Evolutionary conservation across 306 rosid species (phyloP).

Genomic region (Crotalaria pallida): DNA sequence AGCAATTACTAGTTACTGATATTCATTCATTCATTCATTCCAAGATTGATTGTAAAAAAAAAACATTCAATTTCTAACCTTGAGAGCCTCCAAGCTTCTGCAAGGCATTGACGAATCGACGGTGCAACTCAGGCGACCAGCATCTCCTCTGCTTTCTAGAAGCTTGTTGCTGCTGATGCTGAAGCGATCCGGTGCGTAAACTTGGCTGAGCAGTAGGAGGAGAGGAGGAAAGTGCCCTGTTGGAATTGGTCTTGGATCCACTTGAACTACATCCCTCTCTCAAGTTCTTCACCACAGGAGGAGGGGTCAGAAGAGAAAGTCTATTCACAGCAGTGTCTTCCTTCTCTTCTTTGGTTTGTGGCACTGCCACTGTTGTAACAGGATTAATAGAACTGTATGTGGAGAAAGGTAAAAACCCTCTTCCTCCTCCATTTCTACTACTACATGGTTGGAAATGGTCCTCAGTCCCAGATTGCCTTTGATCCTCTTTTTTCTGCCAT

Average conservation of each 20-base stretch:
- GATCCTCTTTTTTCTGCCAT: constrained; percentile 51
- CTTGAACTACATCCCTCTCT: constrained; percentile 56
- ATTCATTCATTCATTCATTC: too few species aligned
- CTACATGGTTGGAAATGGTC: constrained; percentile 48
- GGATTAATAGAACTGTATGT: constrained; percentile 45
- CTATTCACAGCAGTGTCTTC: constrained; percentile 51
- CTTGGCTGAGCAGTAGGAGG: constrained; percentile 40
- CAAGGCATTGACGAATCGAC: constrained; percentile 78
- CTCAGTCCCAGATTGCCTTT: constrained; percentile 31
- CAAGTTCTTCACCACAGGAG: constrained; percentile 44
- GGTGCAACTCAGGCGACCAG: constrained; percentile 95
- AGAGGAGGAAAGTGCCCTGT: constrained; percentile 44
- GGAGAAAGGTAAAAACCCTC: constrained; percentile 54
- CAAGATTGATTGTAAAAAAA: neutral
- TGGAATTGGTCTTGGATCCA: constrained; percentile 49
- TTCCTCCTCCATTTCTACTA: constrained; percentile 41
- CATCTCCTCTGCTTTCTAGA: constrained; percentile 88
- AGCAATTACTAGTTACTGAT: neutral
- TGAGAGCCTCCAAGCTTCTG: constrained; percentile 97
- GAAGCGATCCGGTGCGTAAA: constrained; percentile 32
- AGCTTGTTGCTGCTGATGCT: constrained; percentile 48
- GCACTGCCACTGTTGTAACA: constrained; percentile 15
- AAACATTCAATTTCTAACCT: constrained; percentile 48
- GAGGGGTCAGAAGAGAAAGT: constrained; percentile 62
- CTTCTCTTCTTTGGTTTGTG: constrained; percentile 53